Base-by-base conservation (phyloP, 805 yeast genomes). In the Tetrapisispora taiwanensis region DNA sequence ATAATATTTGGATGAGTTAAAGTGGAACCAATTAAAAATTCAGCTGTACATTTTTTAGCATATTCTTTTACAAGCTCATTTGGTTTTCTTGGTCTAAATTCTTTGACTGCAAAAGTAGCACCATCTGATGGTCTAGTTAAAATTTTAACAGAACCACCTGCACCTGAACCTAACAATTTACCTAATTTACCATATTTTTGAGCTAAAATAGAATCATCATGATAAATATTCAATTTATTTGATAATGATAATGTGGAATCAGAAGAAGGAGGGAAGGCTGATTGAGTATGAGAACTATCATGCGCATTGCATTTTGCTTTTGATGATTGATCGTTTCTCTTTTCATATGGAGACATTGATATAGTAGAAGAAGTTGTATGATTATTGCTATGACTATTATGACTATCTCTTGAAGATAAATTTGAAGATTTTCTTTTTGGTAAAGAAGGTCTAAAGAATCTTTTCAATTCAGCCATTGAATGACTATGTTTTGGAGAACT, bases 21-120 rank as follows among this genome's bases (percentile, higher is more conserved):
- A 18, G 90, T 82, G 19, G 86, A 79, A 14, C 95, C 95, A 46
- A 84, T 83, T 65, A 92, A 82, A 60, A 81, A 84, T 59, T 84
- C 95, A n/a, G 89, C 87, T 1, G 90, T 84, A 58, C 89, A 83
- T 66, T 84, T 84, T 52, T 81, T 79, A n/a, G 88, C 83, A 57
- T 84, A 84, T 50, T 84, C 92, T 58, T 80, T 80, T 45, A 78
- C 71, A 9, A 78, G 65, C 59, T 84, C 95, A 56, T 76, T 80
- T 33, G 80, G 75, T 57, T 81, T 72, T 49, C 84, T 72, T 13
- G 85, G 76, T 54, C 90, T 73, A 56, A 84, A 84, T 62, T 84
- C 90, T 58, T 84, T 84, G 15, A 84, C 92, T 1, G 95, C 95
- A 68, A 84, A 84, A 0, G 84, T 76, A 31, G 75, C 75, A 53